Conservation (phyloP, 1,284 basidiomycete species). For the Pyrrhoderma lamaoense region DNA sequence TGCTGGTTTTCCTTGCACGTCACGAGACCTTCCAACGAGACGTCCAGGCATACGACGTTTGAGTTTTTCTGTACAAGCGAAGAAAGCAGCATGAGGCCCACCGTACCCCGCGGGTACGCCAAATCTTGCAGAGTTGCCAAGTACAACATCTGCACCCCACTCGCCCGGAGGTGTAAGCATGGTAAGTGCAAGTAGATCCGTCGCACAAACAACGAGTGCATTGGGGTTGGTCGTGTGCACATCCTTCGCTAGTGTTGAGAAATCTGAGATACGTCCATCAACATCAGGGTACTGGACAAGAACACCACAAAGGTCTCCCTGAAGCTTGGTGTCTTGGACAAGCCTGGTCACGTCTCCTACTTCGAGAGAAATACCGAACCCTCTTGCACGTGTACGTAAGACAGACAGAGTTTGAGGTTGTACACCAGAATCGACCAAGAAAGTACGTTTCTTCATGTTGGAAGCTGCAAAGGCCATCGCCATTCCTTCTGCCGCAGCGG, state of each 20-base stretch:
- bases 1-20: conserved; percentile 77
- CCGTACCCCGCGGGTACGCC: conserved; percentile 90
- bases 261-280: conserved; percentile 81
- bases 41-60: conserved; percentile 98
- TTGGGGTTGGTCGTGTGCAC: conserved; percentile 59
- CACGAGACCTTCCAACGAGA: conserved; percentile 86
- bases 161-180: conserved; percentile 95
- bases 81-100: conserved; percentile 93
- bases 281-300: conserved; percentile 92
- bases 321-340: conserved; percentile 44
- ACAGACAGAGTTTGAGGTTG: conserved; percentile 85
- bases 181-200: conserved; percentile 89
- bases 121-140: conserved; percentile 93
- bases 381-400: conserved; percentile 80
- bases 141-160: conserved; percentile 96
- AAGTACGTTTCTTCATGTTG: conserved; percentile 72
- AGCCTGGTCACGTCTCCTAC: conserved; percentile 54
- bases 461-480: conserved; percentile 69
- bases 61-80: conserved; percentile 86
- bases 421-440: conserved; percentile 79
- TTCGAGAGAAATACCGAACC: conserved; percentile 80
- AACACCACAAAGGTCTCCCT: conserved; percentile 75
- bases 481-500: conserved; percentile 92
- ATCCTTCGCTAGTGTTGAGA: conserved; percentile 55
- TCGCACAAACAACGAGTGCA: conserved; percentile 80